Evolutionary conservation across 169 alveolate genomes (phyloP).

Genomic region (Plasmodium reichenowi): DNA sequence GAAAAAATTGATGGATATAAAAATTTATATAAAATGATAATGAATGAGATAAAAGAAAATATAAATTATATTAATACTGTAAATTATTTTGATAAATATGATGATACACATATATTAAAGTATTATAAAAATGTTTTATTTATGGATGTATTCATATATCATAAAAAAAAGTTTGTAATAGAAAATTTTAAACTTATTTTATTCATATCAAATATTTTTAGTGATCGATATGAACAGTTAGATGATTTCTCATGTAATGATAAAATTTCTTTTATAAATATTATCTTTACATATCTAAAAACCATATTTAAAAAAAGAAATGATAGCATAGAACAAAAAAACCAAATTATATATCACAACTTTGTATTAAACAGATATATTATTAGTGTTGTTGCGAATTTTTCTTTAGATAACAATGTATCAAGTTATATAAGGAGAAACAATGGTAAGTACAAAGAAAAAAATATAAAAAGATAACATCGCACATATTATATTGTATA

Average conservation of each 20-base stretch:
- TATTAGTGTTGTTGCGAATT: conserved; percentile 67
- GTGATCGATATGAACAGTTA: conserved; percentile 67
- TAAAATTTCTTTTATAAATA: conserved; percentile 49
- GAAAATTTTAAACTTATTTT: conserved; percentile 71
- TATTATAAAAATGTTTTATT: conserved; percentile 39
- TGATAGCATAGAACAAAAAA: conserved; percentile 35
- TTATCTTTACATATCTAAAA: conserved; percentile 42
- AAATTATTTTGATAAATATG: conserved; percentile 56
- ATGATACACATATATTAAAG: conserved; percentile 20
- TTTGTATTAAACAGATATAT: conserved; percentile 71
- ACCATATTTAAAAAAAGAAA: conserved; percentile 44
- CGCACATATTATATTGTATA: neutral
- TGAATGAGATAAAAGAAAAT: conserved; percentile 41
- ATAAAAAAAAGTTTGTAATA: conserved; percentile 41
- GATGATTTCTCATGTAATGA: conserved; percentile 47
- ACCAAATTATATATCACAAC: conserved; percentile 59
- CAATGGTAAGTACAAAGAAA: conserved; percentile 29
- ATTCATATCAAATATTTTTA: conserved; percentile 69
- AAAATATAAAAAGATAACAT: neutral
- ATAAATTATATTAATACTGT: conserved; percentile 42
- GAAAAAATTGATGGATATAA: conserved; percentile 40
- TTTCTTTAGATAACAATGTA: conserved; percentile 19
- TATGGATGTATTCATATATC: conserved; percentile 64
- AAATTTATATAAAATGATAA: conserved; percentile 41
- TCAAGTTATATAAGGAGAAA: conserved; percentile 33